Evolutionary conservation across 2,329 filamentous ascomycete genomes (phyloP).

Genomic region (Talaromyces sp.): DNA sequence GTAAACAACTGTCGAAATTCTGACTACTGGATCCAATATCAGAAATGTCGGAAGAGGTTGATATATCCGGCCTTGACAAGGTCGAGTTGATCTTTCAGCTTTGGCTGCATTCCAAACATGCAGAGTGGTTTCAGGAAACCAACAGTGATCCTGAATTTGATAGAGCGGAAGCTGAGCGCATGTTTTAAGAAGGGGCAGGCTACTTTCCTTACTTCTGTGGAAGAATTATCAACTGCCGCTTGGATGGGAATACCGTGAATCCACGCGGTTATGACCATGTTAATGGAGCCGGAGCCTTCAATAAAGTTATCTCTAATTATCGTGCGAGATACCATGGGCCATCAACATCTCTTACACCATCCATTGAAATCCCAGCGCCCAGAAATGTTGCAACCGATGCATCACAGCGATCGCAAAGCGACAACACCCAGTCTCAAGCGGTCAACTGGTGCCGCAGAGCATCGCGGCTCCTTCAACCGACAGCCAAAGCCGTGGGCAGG

Average conservation of each 20-base stretch:
- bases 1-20: too few relatives aligned
- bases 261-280: neutral
- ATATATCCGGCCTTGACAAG: neutral
- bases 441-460: too few relatives aligned
- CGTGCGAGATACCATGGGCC: neutral
- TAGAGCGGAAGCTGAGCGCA: neutral
- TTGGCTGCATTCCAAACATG: neutral
- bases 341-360: too few relatives aligned
- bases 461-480: too few relatives aligned
- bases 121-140: neutral
- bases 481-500: too few relatives aligned
- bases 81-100: neutral
- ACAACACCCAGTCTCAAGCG: neutral
- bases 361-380: neutral
- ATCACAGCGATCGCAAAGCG: neutral
- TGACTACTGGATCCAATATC: too few relatives aligned
- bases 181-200: neutral
- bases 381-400: neutral
- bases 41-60: neutral
- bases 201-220: neutral
- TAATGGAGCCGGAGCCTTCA: neutral
- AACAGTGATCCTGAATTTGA: neutral
- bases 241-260: neutral
- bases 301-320: neutral
- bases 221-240: neutral